Base-by-base conservation (phyloP, 495 filamentous ascomycete genomes). In the Cercophora scortea region DNA sequence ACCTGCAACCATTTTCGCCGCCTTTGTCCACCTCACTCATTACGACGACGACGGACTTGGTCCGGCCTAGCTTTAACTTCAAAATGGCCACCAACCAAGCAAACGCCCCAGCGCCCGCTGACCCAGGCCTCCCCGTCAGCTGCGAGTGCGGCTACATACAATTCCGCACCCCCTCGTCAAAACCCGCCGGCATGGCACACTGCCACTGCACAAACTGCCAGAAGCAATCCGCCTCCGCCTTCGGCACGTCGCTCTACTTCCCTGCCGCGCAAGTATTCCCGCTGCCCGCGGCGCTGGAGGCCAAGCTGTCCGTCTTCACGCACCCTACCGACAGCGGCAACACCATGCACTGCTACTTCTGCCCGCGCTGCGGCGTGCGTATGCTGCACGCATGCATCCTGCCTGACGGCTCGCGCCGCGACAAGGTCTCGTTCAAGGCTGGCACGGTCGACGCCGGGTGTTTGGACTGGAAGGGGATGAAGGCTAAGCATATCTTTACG, bases 201-300 rank as follows among this genome's bases (percentile, higher is more conserved):
- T 82, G 79, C 61, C 80, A 82, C 66, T 82, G 79, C 64, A 75
- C 71, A 19, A 63, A 76, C 49, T 82, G 79, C 57, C 75, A 68
- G 17, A 78, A 77, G 61, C 79, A 82, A 64, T 76, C 76, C 16
- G 68, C 70, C 33, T 77, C 77, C 1, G 76, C 77, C 2, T 80
- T 79, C 51, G 78, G 79, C 19, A 76, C 77, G 15, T 76, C 73
- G 0, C 75, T 78, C 47, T 67, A 65, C 45, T 71, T 61, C 56
- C 56, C 61, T 15, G 34, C 59, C 8, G 56, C 54, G 9, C 40
- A 53, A 11, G 62, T 78, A 16, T 79, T 82, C 55, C 77, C 78
- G n/a, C 65, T 79, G 6, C 42, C 66, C 1, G 38, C 57, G 10
- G 59, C 62, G n/a, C 53, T 68, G 19, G 58, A 56, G 36, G 34